Evolutionary conservation across 495 filamentous ascomycete genomes (phyloP).

Genomic region (Sporormia fimetaria): DNA sequence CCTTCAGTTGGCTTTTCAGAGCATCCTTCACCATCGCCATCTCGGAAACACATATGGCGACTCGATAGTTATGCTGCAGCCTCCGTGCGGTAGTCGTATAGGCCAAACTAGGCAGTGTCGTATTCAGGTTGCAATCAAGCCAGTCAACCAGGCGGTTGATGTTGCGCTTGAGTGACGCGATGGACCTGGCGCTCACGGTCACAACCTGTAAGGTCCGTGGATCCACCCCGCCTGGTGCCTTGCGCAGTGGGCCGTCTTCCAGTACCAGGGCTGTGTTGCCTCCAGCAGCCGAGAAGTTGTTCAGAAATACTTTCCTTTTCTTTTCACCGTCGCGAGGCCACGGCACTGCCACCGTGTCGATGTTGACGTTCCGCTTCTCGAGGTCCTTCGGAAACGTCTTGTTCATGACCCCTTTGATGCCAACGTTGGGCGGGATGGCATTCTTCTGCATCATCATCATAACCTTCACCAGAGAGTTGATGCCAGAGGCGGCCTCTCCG

Average conservation of each 20-base stretch:
- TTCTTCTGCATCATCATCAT: constrained; percentile 79
- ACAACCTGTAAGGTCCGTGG: constrained; percentile 41
- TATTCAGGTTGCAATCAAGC: constrained; percentile 39
- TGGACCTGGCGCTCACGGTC: constrained; percentile 43
- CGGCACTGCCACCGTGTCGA: constrained; percentile 47
- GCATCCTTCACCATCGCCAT: constrained; percentile 33
- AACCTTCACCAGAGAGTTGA: constrained; percentile 72
- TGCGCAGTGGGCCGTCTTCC: constrained; percentile 41
- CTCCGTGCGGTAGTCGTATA: constrained; percentile 38
- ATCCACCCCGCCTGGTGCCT: constrained; percentile 40
- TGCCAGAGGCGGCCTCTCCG: constrained; percentile 77
- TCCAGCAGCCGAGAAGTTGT: constrained; percentile 38
- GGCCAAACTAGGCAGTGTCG: constrained; percentile 33
- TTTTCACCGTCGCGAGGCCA: constrained; percentile 53
- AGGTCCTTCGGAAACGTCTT: constrained; percentile 70
- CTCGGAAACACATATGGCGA: constrained; percentile 32
- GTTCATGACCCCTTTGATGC: constrained; percentile 78
- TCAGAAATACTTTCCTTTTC: constrained; percentile 49
- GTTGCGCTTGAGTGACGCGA: constrained; percentile 46
- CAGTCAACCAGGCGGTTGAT: constrained; percentile 41
- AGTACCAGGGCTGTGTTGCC: constrained; percentile 39
- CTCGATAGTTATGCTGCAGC: constrained; percentile 38
- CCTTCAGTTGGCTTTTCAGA: constrained; percentile 33
- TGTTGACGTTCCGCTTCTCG: constrained; percentile 62
- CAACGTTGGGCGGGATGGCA: constrained; percentile 72